Evolutionary conservation across 1,284 basidiomycete genomes (phyloP).

Genomic region (Ceratobasidium sp.): DNA sequence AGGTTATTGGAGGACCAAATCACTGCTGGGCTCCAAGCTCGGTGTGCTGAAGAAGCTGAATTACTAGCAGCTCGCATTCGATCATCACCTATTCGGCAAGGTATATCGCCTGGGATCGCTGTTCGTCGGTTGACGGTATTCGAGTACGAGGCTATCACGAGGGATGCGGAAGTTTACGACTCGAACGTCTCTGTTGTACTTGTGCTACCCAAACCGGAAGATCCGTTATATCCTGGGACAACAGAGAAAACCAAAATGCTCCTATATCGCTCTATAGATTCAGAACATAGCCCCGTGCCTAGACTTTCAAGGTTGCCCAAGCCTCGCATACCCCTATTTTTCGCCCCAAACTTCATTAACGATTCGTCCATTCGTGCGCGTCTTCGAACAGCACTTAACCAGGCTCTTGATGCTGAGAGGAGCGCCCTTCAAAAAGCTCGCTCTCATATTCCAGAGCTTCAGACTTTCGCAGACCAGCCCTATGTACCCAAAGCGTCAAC

Average conservation of each 20-base stretch:
- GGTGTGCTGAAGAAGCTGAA: constrained; percentile 33
- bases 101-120: constrained; percentile 6
- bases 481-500: constrained; percentile 13
- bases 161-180: background rate
- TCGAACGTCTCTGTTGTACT: constrained; percentile 1
- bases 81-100: background rate
- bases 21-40: constrained; percentile 16
- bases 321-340: constrained; percentile 23
- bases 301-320: background rate
- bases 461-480: background rate
- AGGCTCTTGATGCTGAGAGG: constrained; percentile 24
- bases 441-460: background rate
- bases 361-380: background rate
- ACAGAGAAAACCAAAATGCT: background rate
- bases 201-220: constrained; percentile 9
- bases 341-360: background rate
- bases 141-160: constrained; percentile 7
- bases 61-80: constrained; percentile 15
- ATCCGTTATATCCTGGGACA: background rate
- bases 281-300: too few species aligned
- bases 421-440: constrained; percentile 28
- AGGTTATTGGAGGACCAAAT: constrained; percentile 22
- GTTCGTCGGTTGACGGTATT: constrained; percentile 21
- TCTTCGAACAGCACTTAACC: constrained; percentile 15
- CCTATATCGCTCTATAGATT: background rate